phyloP scores from a whole-genome alignment of 768 basidiomycete species.

The Trametes villosa region DNA sequence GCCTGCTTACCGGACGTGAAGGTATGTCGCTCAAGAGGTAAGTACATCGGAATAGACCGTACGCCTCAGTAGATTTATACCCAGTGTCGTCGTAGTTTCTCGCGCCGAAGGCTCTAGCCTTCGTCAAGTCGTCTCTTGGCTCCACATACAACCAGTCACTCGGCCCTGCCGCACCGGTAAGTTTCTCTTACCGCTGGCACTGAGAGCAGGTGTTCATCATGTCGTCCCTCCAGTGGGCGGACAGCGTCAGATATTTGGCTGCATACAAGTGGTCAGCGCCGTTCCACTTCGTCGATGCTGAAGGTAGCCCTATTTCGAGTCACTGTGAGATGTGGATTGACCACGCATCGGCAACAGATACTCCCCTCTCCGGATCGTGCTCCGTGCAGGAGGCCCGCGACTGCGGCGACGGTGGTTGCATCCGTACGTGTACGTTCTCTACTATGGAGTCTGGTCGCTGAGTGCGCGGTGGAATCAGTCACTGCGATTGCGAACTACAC shows the following conservation, averaged over 20 bases:
- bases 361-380: conserved; percentile 40
- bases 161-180: conserved; percentile 52
- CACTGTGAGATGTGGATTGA: neutral
- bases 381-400: conserved; percentile 53
- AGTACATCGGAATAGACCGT: neutral
- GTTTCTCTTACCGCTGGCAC: neutral
- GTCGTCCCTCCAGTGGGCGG: conserved; percentile 49
- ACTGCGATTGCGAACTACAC: conserved; percentile 64
- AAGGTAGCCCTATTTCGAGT: conserved; percentile 27
- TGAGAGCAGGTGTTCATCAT: neutral
- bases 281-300: conserved; percentile 56
- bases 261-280: conserved; percentile 34
- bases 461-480: no score
- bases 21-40: conserved; percentile 24
- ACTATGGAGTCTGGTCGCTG: no score
- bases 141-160: conserved; percentile 49
- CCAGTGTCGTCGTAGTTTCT: conserved; percentile 43
- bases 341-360: no score
- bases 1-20: neutral
- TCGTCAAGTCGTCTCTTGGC: conserved; percentile 50
- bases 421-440: no score
- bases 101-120: conserved; percentile 49
- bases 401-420: conserved; percentile 41
- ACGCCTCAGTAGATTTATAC: neutral
- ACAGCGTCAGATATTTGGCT: conserved; percentile 46